phyloP scores from a whole-genome alignment of 805 yeast species.

The Helenozyma baotianmanensis region DNA sequence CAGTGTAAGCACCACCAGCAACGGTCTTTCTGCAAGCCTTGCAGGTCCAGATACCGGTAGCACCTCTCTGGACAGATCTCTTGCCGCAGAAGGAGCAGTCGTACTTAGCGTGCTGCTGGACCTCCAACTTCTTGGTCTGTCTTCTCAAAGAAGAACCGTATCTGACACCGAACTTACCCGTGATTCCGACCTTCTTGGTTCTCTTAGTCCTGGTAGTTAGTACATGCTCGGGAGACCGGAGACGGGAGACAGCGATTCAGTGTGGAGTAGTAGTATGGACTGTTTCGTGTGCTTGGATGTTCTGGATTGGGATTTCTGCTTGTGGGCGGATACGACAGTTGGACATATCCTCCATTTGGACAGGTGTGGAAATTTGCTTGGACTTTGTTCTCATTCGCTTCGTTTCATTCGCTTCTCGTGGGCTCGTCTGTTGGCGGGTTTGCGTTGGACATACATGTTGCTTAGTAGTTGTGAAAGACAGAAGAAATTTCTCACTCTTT shows the following conservation, averaged over 20 bases:
- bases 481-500: slow-evolving; percentile 8
- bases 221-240: slow-evolving; percentile 19
- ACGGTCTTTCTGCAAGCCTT: slow-evolving; percentile 91
- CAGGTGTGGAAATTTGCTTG: too few relatives aligned
- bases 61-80: slow-evolving; percentile 95
- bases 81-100: slow-evolving; percentile 99
- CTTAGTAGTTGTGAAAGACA: slow-evolving; percentile 13
- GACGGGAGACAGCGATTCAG: too few relatives aligned
- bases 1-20: slow-evolving; percentile 99
- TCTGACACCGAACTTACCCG: slow-evolving; percentile 99
- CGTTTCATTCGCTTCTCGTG: too few relatives aligned
- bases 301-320: too few relatives aligned
- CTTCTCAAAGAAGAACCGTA: slow-evolving; percentile 99
- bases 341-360: too few relatives aligned
- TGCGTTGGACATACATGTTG: slow-evolving; percentile 19
- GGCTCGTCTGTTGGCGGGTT: too few relatives aligned
- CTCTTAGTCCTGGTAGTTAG: slow-evolving; percentile 90
- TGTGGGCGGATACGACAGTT: too few relatives aligned
- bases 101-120: slow-evolving; percentile 98
- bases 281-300: too few relatives aligned
- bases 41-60: slow-evolving; percentile 99
- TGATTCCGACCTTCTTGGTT: slow-evolving; percentile 99
- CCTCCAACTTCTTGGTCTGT: slow-evolving; percentile 98
- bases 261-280: too few relatives aligned
- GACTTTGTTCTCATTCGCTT: too few relatives aligned